Percentiles rank a stretch among this genome's conserved stretches.
phyloP scores from a whole-genome alignment of 306 rosid genomes.

The Castanea sativa region DNA sequence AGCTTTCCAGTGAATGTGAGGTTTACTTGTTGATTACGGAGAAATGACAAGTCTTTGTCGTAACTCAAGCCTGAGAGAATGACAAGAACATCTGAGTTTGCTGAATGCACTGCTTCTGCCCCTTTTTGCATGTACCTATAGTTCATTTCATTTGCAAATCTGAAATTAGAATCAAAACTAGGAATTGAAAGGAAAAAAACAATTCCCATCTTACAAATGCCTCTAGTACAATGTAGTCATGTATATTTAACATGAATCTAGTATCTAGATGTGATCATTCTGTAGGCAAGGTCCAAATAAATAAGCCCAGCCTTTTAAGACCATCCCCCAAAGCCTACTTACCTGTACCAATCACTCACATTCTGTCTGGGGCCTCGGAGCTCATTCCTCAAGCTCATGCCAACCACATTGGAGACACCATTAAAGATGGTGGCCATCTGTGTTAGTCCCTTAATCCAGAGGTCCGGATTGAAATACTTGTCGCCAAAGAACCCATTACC shows the following conservation, averaged over 20 bases:
- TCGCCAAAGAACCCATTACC: constrained; percentile 85
- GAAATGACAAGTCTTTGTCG: constrained; percentile 67
- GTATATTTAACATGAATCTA: too few relatives aligned
- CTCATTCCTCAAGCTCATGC: constrained; percentile 87
- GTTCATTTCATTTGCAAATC: not conserved
- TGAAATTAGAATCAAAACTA: not conserved
- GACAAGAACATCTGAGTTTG: constrained; percentile 71
- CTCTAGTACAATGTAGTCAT: too few relatives aligned
- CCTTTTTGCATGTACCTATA: constrained; percentile 87
- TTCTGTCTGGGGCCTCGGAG: constrained; percentile 84
- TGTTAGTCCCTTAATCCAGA: constrained; percentile 69
- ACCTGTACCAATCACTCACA: constrained; percentile 76
- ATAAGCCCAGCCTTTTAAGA: too few relatives aligned
- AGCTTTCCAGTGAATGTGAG: constrained; percentile 57
- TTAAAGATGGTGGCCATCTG: constrained; percentile 75
- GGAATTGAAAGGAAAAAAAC: not conserved
- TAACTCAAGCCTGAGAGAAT: constrained; percentile 72
- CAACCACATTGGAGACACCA: constrained; percentile 58
- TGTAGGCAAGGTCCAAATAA: not conserved
- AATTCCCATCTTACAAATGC: not conserved
- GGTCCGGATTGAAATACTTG: constrained; percentile 55
- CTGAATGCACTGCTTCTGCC: constrained; percentile 87
- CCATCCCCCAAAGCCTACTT: constrained; percentile 13
- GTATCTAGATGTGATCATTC: not conserved
- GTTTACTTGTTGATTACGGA: constrained; percentile 36